Evolutionary conservation across 129 eudicot genomes (phyloP).

Genomic region (Apium graveolens): DNA sequence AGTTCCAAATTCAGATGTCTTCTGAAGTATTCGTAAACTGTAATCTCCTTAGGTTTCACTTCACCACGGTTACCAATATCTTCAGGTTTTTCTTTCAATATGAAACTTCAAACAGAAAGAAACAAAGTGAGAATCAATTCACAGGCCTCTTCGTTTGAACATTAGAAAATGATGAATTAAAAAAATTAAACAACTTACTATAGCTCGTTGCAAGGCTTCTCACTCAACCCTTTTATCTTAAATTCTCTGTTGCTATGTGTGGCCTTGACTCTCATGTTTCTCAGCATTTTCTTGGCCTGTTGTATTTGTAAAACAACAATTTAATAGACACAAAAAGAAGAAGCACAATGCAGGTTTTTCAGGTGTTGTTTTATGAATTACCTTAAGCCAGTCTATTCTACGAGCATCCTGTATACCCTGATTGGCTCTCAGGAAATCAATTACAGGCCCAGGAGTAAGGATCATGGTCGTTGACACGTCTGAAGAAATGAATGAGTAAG

Average conservation of each 20-base stretch:
- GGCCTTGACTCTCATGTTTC: slow-evolving; percentile 65
- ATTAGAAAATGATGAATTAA: neutral
- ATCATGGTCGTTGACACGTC: too few species aligned
- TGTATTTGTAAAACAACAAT: neutral
- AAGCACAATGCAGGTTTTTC: neutral
- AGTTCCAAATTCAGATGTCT: slow-evolving; percentile 57
- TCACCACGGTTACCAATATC: slow-evolving; percentile 36
- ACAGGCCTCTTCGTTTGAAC: too few species aligned
- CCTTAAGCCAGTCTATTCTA: slow-evolving; percentile 75
- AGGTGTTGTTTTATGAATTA: slow-evolving; percentile 7
- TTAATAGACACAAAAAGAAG: neutral
- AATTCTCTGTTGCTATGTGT: slow-evolving; percentile 64
- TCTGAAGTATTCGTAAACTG: slow-evolving; percentile 70
- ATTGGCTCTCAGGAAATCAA: slow-evolving; percentile 67
- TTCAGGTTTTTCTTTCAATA: slow-evolving; percentile 48
- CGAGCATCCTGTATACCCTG: slow-evolving; percentile 69
- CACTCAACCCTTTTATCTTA: slow-evolving; percentile 86
- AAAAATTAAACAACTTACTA: slow-evolving; percentile 33
- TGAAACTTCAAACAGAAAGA: slow-evolving; percentile 37
- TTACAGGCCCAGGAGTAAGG: slow-evolving; percentile 56
- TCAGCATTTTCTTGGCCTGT: slow-evolving; percentile 79
- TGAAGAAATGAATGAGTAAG: too few species aligned
- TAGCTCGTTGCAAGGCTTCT: slow-evolving; percentile 76
- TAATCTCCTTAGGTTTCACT: slow-evolving; percentile 43
- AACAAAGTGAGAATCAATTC: slow-evolving; percentile 6